Percentiles rank a stretch among this genome's conserved stretches.
These are phyloP conservation scores for Corchorus capsularis DNA, from an alignment of 345 rosid species.

Conservation along the genomic window DNA sequence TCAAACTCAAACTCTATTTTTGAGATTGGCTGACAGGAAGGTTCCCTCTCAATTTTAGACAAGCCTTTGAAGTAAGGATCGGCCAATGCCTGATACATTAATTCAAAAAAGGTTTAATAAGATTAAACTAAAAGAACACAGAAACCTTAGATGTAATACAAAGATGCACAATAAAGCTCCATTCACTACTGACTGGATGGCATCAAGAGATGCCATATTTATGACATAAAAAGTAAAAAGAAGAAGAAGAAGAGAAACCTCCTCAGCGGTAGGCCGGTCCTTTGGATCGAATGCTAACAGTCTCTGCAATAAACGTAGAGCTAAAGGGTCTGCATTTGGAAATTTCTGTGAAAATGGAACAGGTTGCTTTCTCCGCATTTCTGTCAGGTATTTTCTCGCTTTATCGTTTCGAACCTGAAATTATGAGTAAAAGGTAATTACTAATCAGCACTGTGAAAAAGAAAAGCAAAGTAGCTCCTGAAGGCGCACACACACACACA, in stretches of 20 bases:
- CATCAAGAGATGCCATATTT: neutral
- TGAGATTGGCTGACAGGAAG: constrained; percentile 82
- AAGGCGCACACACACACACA: neutral
- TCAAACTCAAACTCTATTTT: constrained; percentile 98
- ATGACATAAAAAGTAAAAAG: constrained; percentile 12
- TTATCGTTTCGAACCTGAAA: constrained; percentile 93
- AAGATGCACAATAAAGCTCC: neutral
- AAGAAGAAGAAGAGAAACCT: constrained; percentile 46
- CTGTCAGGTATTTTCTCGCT: constrained; percentile 80
- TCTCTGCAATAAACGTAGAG: constrained; percentile 73
- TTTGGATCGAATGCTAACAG: constrained; percentile 95
- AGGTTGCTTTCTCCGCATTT: constrained; percentile 78
- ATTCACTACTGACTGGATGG: neutral
- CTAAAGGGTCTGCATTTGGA: constrained; percentile 82
- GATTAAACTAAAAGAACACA: neutral
- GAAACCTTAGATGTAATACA: neutral
- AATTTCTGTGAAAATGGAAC: constrained; percentile 80
- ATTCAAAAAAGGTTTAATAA: constrained; percentile 5
- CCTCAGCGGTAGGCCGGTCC: constrained; percentile 88
- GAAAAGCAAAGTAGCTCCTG: neutral
- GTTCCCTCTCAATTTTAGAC: constrained; percentile 89
- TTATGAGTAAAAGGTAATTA: neutral
- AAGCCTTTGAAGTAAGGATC: constrained; percentile 98
- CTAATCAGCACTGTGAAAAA: neutral
- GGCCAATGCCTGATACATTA: constrained; percentile 64